A percentile compares a stretch with the other conserved stretches of the same genome.
Evolutionary conservation across 2,329 filamentous ascomycete genomes (phyloP).

Genomic region (Mycosphaerella sp.): DNA sequence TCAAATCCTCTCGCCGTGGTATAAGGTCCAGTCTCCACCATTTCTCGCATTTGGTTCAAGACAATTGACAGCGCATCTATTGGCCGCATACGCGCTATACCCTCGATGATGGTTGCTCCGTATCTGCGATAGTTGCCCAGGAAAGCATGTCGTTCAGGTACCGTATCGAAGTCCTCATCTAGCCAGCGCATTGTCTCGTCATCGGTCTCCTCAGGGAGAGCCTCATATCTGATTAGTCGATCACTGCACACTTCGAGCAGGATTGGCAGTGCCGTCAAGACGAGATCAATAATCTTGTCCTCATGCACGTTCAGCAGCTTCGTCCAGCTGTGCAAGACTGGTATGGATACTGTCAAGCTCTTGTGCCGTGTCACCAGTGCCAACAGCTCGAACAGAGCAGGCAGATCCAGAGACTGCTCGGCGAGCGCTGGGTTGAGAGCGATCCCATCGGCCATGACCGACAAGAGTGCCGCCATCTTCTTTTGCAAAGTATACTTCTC

Average conservation of each 20-base stretch:
- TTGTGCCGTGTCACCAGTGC: conserved; percentile 72
- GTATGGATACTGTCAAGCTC: conserved; percentile 89
- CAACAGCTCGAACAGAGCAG: conserved; percentile 71
- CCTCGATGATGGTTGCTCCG: conserved; percentile 79
- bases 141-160: conserved; percentile 90
- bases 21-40: conserved; percentile 66
- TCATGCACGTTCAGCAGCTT: conserved; percentile 66
- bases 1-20: conserved; percentile 61
- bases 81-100: conserved; percentile 72
- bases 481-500: conserved; percentile 91
- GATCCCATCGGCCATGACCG: conserved; percentile 75
- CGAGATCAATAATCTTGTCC: conserved; percentile 60
- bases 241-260: conserved; percentile 77
- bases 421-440: conserved; percentile 63
- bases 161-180: conserved; percentile 87
- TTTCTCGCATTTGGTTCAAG: conserved; percentile 66
- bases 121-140: conserved; percentile 92
- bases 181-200: conserved; percentile 76
- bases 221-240: conserved; percentile 81
- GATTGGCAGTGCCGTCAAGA: conserved; percentile 59
- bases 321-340: conserved; percentile 83
- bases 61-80: conserved; percentile 84
- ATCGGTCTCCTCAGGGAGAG: conserved; percentile 70
- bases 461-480: conserved; percentile 89
- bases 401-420: conserved; percentile 58